These are phyloP conservation scores for Verticillium nonalfalfae DNA, from an alignment of 2,329 filamentous ascomycete genomes.

Conservation along the genomic window DNA sequence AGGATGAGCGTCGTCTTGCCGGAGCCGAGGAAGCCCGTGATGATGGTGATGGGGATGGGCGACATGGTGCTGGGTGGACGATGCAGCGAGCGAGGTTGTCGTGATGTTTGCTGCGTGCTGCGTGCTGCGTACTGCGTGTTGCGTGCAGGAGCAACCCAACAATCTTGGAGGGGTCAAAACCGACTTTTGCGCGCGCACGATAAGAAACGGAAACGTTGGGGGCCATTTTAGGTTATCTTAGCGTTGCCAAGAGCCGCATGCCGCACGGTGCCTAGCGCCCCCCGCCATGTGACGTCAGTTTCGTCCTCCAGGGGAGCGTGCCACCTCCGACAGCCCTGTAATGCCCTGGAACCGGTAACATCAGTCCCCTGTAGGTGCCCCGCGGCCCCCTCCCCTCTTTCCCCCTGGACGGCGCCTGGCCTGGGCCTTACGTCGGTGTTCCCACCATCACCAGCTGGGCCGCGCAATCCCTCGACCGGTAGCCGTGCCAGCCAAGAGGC, in stretches of 20 bases:
- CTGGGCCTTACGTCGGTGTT: background rate
- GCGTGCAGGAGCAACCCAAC: too few relatives aligned
- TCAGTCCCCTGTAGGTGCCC: background rate
- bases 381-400: background rate
- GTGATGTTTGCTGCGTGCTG: background rate
- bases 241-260: constrained; percentile 1
- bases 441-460: background rate
- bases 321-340: background rate
- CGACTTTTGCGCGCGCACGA: background rate
- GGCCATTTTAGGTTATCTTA: background rate
- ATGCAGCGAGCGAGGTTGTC: too few relatives aligned
- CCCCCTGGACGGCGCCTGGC: background rate
- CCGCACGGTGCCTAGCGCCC: background rate
- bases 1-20: constrained; percentile 96
- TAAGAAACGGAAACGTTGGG: background rate
- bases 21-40: constrained; percentile 93
- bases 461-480: background rate
- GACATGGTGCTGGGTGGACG: constrained; percentile 35
- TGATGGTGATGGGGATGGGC: constrained; percentile 83
- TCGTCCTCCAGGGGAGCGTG: background rate
- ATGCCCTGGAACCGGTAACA: background rate
- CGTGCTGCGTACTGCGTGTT: too few relatives aligned
- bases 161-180: background rate
- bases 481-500: background rate
- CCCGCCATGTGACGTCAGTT: background rate